phyloP scores from a whole-genome alignment of 2,329 filamentous ascomycete genomes.

The Cercospora berteroae region DNA sequence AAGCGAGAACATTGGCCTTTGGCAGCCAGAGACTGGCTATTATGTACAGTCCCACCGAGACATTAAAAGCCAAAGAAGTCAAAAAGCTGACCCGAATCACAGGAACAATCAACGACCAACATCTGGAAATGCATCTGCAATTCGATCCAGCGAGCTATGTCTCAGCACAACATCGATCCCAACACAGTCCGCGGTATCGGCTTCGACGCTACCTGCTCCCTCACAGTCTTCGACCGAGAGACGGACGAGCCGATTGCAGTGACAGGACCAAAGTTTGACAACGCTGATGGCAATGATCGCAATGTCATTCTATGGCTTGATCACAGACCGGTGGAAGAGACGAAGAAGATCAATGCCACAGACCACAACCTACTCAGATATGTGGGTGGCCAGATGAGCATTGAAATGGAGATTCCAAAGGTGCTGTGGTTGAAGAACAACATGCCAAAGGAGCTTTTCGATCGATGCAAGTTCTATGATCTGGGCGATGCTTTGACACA shows the following conservation, averaged over 20 bases:
- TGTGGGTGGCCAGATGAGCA: constrained; percentile 96
- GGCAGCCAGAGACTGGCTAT: constrained; percentile 55
- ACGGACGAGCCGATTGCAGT: constrained; percentile 90
- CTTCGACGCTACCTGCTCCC: constrained; percentile 97
- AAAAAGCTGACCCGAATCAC: not conserved
- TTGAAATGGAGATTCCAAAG: constrained; percentile 99
- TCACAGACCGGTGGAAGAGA: constrained; percentile 87
- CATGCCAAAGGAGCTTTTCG: constrained; percentile 89
- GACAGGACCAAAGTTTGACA: constrained; percentile 79
- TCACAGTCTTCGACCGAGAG: constrained; percentile 84
- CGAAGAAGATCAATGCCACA: constrained; percentile 88
- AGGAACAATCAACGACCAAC: constrained; percentile 97
- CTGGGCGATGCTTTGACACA: constrained; percentile 90
- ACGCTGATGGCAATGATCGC: constrained; percentile 74
- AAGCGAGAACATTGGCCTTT: constrained; percentile 53
- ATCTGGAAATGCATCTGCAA: constrained; percentile 95
- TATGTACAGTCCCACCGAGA: constrained; percentile 43
- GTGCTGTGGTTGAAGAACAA: constrained; percentile 98
- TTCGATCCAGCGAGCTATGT: constrained; percentile 78
- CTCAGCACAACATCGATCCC: constrained; percentile 75
- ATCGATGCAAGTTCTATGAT: constrained; percentile 95
- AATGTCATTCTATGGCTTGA: constrained; percentile 98
- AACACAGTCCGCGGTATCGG: constrained; percentile 81
- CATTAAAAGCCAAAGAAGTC: not conserved
- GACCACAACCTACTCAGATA: constrained; percentile 91